A percentile compares a stretch with the other conserved stretches of the same genome.
These are phyloP conservation scores for Jackrogersella minutella DNA, from an alignment of 495 filamentous ascomycete species.

Conservation along the genomic window DNA sequence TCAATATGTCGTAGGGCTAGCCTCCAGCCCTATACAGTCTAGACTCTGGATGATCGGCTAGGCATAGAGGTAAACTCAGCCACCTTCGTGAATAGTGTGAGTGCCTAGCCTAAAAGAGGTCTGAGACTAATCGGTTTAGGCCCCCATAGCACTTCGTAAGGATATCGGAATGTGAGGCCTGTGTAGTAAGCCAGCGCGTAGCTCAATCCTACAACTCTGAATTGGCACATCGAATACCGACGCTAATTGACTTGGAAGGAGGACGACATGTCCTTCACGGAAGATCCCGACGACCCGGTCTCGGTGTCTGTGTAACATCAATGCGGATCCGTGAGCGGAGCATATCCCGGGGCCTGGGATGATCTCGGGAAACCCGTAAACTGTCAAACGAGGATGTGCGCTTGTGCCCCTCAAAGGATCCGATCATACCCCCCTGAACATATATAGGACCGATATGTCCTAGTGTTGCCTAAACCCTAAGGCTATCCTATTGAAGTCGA, in stretches of 20 bases:
- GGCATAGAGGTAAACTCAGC: constrained; percentile 17
- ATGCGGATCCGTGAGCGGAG: constrained; percentile 33
- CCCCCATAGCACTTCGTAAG: background rate
- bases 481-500: background rate
- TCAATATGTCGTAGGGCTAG: constrained; percentile 27
- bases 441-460: background rate
- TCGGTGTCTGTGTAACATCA: constrained; percentile 36
- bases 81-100: constrained; percentile 3
- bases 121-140: background rate
- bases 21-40: constrained; percentile 37
- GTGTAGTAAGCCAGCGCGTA: background rate
- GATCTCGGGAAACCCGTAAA: constrained; percentile 13
- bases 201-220: constrained; percentile 11
- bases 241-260: background rate
- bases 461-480: background rate
- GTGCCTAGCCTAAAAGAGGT: background rate
- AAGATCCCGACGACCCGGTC: constrained; percentile 23
- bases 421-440: constrained; percentile 3
- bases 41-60: constrained; percentile 8
- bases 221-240: constrained; percentile 1
- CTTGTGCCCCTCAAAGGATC: background rate
- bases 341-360: constrained; percentile 2
- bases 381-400: background rate
- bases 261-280: constrained; percentile 2
- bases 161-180: constrained; percentile 5